Conservation (phyloP, 192 early-diverging fungal genomes). For the Coemansia aciculifera region DNA sequence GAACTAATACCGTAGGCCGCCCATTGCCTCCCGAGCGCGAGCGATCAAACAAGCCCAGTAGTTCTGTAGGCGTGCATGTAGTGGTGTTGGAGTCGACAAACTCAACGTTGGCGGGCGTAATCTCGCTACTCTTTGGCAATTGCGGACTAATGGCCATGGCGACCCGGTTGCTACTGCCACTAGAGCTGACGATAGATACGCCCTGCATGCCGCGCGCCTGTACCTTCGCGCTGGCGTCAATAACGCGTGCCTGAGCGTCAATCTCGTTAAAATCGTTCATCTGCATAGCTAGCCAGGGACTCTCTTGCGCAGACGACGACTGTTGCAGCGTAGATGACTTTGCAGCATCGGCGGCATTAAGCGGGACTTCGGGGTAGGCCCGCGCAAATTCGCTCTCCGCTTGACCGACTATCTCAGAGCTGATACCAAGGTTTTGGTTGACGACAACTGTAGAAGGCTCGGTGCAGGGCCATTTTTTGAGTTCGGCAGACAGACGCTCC, state of each 20-base stretch:
- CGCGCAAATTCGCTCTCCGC: slow-evolving; percentile 47
- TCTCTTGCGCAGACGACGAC: neutral
- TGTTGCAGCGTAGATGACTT: neutral
- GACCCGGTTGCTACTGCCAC: slow-evolving; percentile 12
- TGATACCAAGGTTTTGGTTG: slow-evolving; percentile 4
- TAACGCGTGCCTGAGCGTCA: slow-evolving; percentile 37
- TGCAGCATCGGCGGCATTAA: neutral
- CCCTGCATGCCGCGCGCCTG: slow-evolving; percentile 6
- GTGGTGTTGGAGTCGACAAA: slow-evolving; percentile 25
- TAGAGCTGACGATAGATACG: slow-evolving; percentile 11
- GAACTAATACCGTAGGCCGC: slow-evolving; percentile 60
- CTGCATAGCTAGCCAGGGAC: slow-evolving; percentile 18
- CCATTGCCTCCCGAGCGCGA: slow-evolving; percentile 32
- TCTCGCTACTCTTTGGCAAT: slow-evolving; percentile 6
- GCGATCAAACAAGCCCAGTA: slow-evolving; percentile 32
- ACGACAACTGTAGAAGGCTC: slow-evolving; percentile 8
- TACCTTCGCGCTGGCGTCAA: slow-evolving; percentile 18
- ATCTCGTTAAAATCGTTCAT: slow-evolving; percentile 40
- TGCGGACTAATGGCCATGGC: slow-evolving; percentile 26
- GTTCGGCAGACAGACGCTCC: slow-evolving; percentile 20
- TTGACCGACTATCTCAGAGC: slow-evolving; percentile 48
- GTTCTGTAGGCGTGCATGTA: slow-evolving; percentile 43
- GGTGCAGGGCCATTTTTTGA: slow-evolving; percentile 31
- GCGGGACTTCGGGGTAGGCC: slow-evolving; percentile 34
- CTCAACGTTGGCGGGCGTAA: slow-evolving; percentile 11